Percentiles rank a stretch among this genome's conserved stretches.
phyloP scores from a whole-genome alignment of 2,329 filamentous ascomycete genomes.

The Botrytis porri region DNA sequence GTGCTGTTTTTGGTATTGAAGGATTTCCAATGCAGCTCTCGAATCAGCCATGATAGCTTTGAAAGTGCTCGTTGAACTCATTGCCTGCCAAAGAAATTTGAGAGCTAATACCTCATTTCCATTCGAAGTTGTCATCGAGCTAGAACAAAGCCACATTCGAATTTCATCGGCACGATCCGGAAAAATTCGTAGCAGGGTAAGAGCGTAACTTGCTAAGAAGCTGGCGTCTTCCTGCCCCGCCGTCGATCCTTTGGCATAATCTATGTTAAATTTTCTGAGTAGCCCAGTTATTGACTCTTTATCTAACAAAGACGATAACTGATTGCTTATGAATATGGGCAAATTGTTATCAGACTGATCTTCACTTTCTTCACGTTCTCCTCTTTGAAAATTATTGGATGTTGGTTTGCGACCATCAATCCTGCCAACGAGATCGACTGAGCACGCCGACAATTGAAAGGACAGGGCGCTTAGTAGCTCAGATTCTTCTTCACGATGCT shows the following conservation, averaged over 20 bases:
- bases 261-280: constrained; percentile 34
- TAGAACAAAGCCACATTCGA: constrained; percentile 88
- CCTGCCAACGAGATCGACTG: constrained; percentile 50
- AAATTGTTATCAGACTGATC: constrained; percentile 31
- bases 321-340: constrained; percentile 58
- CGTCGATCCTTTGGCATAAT: constrained; percentile 32
- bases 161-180: constrained; percentile 81
- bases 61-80: constrained; percentile 56
- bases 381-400: constrained; percentile 28
- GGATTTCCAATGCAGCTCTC: constrained; percentile 54
- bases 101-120: constrained; percentile 59
- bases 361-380: background rate
- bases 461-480: constrained; percentile 52
- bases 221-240: constrained; percentile 54
- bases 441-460: constrained; percentile 51
- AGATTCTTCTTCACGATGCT: constrained; percentile 39
- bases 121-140: constrained; percentile 42
- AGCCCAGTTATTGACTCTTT: constrained; percentile 65
- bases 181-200: constrained; percentile 83
- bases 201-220: constrained; percentile 77
- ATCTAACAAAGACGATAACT: constrained; percentile 70
- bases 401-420: constrained; percentile 43
- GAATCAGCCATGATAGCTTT: constrained; percentile 54
- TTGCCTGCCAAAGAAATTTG: constrained; percentile 79
- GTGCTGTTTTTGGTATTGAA: constrained; percentile 31